Base-by-base conservation (phyloP, 495 filamentous ascomycete species). In the Oidiodendron maius region DNA sequence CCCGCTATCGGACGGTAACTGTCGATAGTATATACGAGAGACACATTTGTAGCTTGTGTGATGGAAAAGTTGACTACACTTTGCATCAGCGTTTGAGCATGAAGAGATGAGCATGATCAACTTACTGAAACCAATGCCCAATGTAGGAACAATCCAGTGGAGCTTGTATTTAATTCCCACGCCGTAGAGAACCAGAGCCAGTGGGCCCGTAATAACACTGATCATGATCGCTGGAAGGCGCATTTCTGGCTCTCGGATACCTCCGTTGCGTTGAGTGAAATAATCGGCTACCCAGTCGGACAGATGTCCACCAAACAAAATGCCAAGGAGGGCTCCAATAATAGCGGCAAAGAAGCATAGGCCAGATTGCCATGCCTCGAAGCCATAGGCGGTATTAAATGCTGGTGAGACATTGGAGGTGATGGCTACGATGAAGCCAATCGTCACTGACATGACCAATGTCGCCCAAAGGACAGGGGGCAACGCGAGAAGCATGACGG, bases 231-330 rank as follows among this genome's bases (percentile, higher is more conserved):
- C 66, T 3, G 71, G 71, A 12, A 78, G 63, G 11, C 75, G 64
- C 71, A 78, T 76, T 41, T 78, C 75, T 0, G 75, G 75, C 26
- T 76, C 68, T 11, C 74, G 60, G 24, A 76, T 65, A 26, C 75
- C 75, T 4, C 60, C 58, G 47, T 76, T 76, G 5, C 75, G 63
- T 30, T 57, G 58, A 1, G 75, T 77, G 43, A 75, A 64, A 44
- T 56, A 67, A 42, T 77, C 70, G 9, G 75, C 72, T 1, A 71
- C 56, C 58, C 56, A 60, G 52, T 78, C 75, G 15, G 68, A 71
- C 2, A 75, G 54, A 23, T 65, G 49, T 1, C 75, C 74, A 36
- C 75, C 71, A 15, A 67, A 64, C 1, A 67, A 55, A n/a, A 77
- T 70, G 18, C 67, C 74, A 6, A 75, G 21, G 4, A 70, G 16